phyloP scores from a whole-genome alignment of 441 rosid genomes.

The Adansonia grandidieri region DNA sequence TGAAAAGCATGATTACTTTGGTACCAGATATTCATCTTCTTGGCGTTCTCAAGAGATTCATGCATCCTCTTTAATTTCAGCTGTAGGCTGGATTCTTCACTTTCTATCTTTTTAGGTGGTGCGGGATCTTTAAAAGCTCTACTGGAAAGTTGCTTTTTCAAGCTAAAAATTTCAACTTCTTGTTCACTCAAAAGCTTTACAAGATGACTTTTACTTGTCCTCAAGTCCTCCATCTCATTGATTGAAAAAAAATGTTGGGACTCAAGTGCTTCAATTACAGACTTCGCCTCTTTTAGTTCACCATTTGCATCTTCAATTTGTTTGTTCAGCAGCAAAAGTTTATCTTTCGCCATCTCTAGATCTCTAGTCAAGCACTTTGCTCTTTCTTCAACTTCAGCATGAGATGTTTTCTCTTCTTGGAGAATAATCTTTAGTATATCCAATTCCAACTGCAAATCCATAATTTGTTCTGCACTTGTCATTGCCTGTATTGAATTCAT shows the following conservation, averaged over 20 bases:
- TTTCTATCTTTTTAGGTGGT: constrained; percentile 39
- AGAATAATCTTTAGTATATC: constrained; percentile 84
- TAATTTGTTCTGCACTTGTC: constrained; percentile 64
- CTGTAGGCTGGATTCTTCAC: constrained; percentile 46
- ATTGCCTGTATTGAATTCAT: constrained; percentile 40
- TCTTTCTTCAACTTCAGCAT: constrained; percentile 51
- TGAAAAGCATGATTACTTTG: constrained; percentile 64
- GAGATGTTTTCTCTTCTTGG: constrained; percentile 75
- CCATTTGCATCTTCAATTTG: constrained; percentile 49
- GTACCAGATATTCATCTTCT: constrained; percentile 69
- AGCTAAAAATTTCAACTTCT: constrained; percentile 57
- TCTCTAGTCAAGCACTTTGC: constrained; percentile 53
- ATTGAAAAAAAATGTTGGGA: constrained; percentile 74
- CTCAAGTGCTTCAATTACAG: constrained; percentile 84
- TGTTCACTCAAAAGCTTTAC: constrained; percentile 57
- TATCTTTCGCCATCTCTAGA: constrained; percentile 57
- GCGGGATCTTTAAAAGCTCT: constrained; percentile 51
- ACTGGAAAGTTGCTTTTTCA: constrained; percentile 60
- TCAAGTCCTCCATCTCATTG: constrained; percentile 70
- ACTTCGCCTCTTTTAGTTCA: constrained; percentile 67
- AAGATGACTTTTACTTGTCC: constrained; percentile 53
- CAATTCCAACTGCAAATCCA: constrained; percentile 87
- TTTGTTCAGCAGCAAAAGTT: constrained; percentile 48
- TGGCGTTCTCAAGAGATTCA: constrained; percentile 89
- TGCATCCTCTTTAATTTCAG: constrained; percentile 82